Conservation (phyloP, 306 rosid genomes). For the Ziziphus jujuba region DNA sequence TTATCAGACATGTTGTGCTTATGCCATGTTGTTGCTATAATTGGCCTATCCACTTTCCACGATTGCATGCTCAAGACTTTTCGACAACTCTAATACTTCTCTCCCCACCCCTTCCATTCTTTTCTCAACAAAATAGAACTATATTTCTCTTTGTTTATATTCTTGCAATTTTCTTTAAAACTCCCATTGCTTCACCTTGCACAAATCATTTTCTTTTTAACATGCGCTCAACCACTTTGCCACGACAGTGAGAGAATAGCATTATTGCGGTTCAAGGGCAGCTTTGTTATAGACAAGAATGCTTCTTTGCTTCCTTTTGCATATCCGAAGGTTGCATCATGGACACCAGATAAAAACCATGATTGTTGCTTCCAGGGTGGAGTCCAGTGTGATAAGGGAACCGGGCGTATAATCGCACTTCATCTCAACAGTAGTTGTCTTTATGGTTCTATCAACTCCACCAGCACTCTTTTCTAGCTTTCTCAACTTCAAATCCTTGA, state of each 20-base stretch:
- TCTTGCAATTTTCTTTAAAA: too few species aligned
- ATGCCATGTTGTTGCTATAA: too few species aligned
- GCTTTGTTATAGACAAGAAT: not conserved
- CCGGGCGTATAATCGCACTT: too few species aligned
- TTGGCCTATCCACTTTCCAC: too few species aligned
- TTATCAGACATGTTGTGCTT: too few species aligned
- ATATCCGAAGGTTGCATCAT: not conserved
- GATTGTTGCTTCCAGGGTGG: constrained; percentile 3
- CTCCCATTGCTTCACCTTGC: too few species aligned
- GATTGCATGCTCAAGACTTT: too few species aligned
- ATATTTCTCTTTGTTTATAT: too few species aligned
- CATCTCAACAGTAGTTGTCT: not conserved
- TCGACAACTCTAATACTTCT: too few species aligned
- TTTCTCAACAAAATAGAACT: too few species aligned
- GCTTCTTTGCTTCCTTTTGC: not conserved
- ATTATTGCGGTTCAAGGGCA: not conserved
- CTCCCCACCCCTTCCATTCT: too few species aligned
- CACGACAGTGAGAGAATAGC: not conserved
- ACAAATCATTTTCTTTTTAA: not conserved
- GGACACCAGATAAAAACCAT: too few species aligned
- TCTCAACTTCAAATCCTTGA: not conserved
- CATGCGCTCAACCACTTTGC: not conserved
- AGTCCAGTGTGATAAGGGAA: not conserved
- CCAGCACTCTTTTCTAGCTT: constrained; percentile 4
- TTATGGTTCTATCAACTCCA: constrained; percentile 2